Evolutionary conservation across 352 stramenopile genomes (phyloP).

Genomic region (Globisporangium ultimum): DNA sequence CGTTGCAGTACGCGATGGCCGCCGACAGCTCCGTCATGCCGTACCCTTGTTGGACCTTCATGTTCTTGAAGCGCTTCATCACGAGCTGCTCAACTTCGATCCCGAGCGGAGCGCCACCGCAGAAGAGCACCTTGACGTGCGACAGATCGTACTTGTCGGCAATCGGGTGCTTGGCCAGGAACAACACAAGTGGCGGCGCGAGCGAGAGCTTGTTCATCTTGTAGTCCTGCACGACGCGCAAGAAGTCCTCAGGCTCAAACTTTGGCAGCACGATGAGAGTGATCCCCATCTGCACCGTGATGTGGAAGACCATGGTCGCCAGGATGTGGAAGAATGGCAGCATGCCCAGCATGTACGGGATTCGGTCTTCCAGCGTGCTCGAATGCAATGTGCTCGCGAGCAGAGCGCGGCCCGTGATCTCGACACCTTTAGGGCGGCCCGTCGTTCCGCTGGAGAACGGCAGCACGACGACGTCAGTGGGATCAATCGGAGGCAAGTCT

Average conservation of each 20-base stretch:
- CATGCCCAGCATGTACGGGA: conserved; percentile 78
- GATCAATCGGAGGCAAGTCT: conserved; percentile 1
- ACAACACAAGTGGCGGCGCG: conserved; percentile 82
- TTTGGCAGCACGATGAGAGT: conserved; percentile 73
- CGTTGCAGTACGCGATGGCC: conserved; percentile 26
- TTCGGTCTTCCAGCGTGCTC: conserved; percentile 29
- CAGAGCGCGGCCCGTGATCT: conserved; percentile 83
- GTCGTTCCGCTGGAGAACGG: conserved; percentile 92
- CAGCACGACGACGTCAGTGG: conserved; percentile 27
- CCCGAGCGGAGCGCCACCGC: conserved; percentile 78
- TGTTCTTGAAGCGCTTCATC: conserved; percentile 46
- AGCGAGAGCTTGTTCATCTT: conserved; percentile 43
- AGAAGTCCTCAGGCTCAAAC: conserved; percentile 87
- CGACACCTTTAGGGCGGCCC: conserved; percentile 80
- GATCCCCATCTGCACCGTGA: conserved; percentile 56
- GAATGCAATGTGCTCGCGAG: conserved; percentile 68
- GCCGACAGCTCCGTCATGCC: conserved; percentile 60
- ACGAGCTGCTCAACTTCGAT: conserved; percentile 56
- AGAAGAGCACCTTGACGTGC: conserved; percentile 57
- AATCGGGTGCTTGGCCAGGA: conserved; percentile 81
- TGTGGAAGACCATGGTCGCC: conserved; percentile 79
- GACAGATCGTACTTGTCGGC: conserved; percentile 87
- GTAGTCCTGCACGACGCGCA: conserved; percentile 74
- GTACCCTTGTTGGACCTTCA: conserved; percentile 48
- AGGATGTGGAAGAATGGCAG: conserved; percentile 94